Base-by-base conservation (phyloP, 2,329 filamentous ascomycete genomes). In the Ophiostoma angusticollis region DNA sequence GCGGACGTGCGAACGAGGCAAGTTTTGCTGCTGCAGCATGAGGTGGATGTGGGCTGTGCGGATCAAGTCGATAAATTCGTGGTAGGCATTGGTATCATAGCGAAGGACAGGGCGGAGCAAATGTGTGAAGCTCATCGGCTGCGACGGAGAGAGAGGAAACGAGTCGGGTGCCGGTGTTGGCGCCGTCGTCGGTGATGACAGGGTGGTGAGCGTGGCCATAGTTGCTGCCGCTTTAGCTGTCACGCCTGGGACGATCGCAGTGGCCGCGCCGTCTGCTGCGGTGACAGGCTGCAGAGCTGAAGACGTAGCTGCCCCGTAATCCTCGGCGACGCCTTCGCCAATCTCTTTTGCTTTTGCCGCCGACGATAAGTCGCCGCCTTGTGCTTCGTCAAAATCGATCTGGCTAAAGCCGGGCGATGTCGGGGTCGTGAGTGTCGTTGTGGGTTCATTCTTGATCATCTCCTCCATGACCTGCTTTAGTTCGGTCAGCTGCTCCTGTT, bases 381-480 rank as follows among this genome's bases (percentile, higher is more conserved):
- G n/a, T n/a, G 68, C 63, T 9, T 72, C 66, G 41, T 61, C 37
- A 12, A 37, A 44, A 40, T 93, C 84, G 42, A 81, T 74, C 47
- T 75, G 80, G 54, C 74, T 75, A 35, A 80, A 65, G 8, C 78
- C 80, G 1, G 89, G 87, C 1, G 89, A 94, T 1, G 84, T 84
- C 2, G 86, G 86, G 8, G 82, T 73, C 9, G 84, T 82, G n/a
- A 76, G 70, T 41, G 73, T 74, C 31, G 69, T 76, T 47, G 74
- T 69, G 3, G 35, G 19, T 25, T 41, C 37, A 72, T 84, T 76
- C 11, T 74, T 67, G 18, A 70, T 73, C 76, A 95, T 84, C 50
- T 80, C 78, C 59, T 94, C 86, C 77, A 98, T 84, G 46, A 95
- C 85, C 16, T 74, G 68, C 60, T 98, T 98, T 46, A 98, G 73